A percentile compares a stretch with the other conserved stretches of the same genome.
These are phyloP conservation scores for Pythium dissimile DNA, from an alignment of 352 stramenopile genomes.

Conservation along the genomic window DNA sequence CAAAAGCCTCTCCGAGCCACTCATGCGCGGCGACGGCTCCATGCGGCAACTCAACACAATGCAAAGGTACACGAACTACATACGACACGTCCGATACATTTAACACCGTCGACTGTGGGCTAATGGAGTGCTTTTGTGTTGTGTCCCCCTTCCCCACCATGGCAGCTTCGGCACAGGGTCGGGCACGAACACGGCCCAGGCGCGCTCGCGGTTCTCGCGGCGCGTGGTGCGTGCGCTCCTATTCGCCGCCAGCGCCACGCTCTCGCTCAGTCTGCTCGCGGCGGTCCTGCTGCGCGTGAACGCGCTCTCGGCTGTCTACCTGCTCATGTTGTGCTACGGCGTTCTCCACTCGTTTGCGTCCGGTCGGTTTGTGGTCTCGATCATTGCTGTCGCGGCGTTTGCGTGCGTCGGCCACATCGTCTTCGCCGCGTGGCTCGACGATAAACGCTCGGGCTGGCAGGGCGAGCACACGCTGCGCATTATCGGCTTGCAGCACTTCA, in stretches of 20 bases:
- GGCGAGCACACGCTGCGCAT: constrained; percentile 16
- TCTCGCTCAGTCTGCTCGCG: constrained; percentile 50
- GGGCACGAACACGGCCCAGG: neutral
- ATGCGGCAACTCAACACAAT: neutral
- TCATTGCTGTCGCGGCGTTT: constrained; percentile 39
- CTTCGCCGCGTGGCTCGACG: constrained; percentile 20
- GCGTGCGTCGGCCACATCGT: constrained; percentile 45
- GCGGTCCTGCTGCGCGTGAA: constrained; percentile 49
- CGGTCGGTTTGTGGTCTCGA: constrained; percentile 34
- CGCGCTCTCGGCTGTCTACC: constrained; percentile 62
- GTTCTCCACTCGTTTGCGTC: constrained; percentile 67
- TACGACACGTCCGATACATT: too few relatives aligned
- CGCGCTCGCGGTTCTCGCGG: constrained; percentile 3
- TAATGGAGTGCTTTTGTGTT: neutral
- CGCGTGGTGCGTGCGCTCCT: constrained; percentile 5
- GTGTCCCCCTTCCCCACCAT: too few relatives aligned
- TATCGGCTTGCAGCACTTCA: constrained; percentile 47
- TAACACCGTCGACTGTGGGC: neutral
- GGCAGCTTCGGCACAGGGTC: constrained; percentile 2
- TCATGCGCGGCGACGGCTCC: constrained; percentile 7
- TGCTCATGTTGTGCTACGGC: constrained; percentile 63
- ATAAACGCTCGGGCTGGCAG: constrained; percentile 6
- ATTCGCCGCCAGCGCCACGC: constrained; percentile 9
- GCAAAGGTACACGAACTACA: neutral
- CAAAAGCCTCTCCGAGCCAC: constrained; percentile 14